Base-by-base conservation (phyloP, 2,329 filamentous ascomycete species). In the Trichophyton equinum region DNA sequence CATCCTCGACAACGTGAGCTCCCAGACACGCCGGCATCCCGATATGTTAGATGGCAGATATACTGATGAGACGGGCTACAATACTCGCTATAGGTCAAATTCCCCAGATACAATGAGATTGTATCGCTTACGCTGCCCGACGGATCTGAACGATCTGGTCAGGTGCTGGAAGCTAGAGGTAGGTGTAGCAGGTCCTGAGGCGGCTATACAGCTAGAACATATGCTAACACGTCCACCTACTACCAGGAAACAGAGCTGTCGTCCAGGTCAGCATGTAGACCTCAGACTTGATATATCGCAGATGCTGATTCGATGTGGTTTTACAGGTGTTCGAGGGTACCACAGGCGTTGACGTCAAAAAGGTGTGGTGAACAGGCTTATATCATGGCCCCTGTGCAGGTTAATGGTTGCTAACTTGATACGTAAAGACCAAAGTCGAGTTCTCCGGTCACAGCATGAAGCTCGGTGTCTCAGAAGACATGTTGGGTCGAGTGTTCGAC, bases 401-500 rank as follows among this genome's bases (percentile, higher is more conserved):
- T 3, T 2, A 8, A 27, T 67, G 70, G 60, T 71, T 69, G 62
- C 60, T 58, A 62, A 62, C 51, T n/a, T 58, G 68, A 65, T 67
- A 30, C 1, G 13, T 13, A 67, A 71, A 94, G 91, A 96, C 92
- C 60, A 95, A 88, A 82, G 92, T 99, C 75, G 89, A 99, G 75
- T 97, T 99, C 76, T 95, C 89, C 36, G 94, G 94, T 63, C 84
- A 96, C 79, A 97, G 89, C 79, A 80, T 99, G 80, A 97, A 97
- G 84, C 88, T 99, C 59, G 94, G 94, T 76, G 94, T 99, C 63
- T 97, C 94, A 59, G 95, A 99, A 79, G 94, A 99, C 80, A 99
- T 99, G 94, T 79, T 99, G 77, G 94, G 94, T 67, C 92, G 95
- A 80, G 91, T 97, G 76, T 99, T 99, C 74, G 91, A 99, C 79